Evolutionary conservation across 2,329 filamentous ascomycete genomes (phyloP), one percentile per base, ranked within the genome.

Genomic region (Plectosphaerella plurivora): DNA sequence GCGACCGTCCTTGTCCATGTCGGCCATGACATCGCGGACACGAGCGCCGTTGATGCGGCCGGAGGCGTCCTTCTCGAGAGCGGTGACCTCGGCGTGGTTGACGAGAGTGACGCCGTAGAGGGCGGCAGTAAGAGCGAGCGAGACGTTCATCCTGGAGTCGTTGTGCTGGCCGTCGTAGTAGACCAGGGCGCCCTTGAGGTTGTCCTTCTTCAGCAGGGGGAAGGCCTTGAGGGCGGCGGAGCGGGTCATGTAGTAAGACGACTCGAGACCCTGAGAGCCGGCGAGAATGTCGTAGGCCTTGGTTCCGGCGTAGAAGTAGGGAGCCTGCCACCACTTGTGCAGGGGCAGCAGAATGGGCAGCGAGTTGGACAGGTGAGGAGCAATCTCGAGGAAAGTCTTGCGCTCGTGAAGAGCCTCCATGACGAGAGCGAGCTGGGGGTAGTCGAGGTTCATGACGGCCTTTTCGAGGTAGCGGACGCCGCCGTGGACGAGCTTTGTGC

Each of bases 141-240:
- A 90, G 45, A 92, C 85, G 67, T 93, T 93, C 88, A 93, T 94
- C 56, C 89, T 84, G 24, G 89, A 91, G 66, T 94, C 89, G 65
- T 94, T 93, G 74, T 93, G 89, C 53, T 89, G 88, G 57, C 89
- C 89, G 72, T 94, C 87, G 66, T 93, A 93, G 77, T 94, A 94
- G 37, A 93, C 88, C 62, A 93, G 73, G 35, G 89, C 89, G 59
- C 89, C 89, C 50, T 91, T 80, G 15, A 93, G 73, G 56, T 83
- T 83, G 50, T 88, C 83, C 63, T 82, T 85, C 69, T 86, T 87
- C 59, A 94, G 72, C 81, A 91, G 87, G 20, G 89, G 89, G 63
- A 92, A 92, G 8, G 84, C 82, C 62, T 90, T 86, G 55, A 91
- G 74, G 9, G 89, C 88, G 70, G 89, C 89, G 69, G 79, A 86